Evolutionary conservation across 192 early-diverging fungal genomes (phyloP), one percentile per base, ranked within the genome.

Genomic region (Coemansia brasiliensis): DNA sequence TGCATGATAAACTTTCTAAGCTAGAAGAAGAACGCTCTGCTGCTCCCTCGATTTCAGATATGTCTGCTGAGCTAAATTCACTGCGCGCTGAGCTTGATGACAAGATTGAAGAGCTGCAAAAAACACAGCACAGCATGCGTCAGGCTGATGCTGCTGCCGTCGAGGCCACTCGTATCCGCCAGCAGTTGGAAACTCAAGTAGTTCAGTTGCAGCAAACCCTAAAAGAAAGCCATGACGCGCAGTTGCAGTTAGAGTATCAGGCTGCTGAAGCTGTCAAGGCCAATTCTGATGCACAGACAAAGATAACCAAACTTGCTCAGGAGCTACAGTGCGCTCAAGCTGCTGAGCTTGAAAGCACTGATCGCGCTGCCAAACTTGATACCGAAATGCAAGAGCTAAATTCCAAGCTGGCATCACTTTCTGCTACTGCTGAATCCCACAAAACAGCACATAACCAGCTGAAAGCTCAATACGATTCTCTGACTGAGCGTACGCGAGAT

Each of bases 401-500:
- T 3, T 20, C 49, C 17, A 22, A 39, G 8, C 46, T 61, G 5
- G 15, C 20, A 3, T 50, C 42, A 10, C 32, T 21, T 11, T n/a
- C 42, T 0, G 20, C 39, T 0, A 57, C 67, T 13, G 29, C 46
- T 20, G 15, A 46, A 16, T 25, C 21, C 11, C 16, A 67, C 1
- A 5, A 17, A 1, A 39, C 38, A 1, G 61, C 70, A 6, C 59
- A 55, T 41, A 49, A 57, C 9, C 27, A 20, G 12, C 55, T 76
- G 54, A 45, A 58, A 29, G 27, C 18, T 5, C 43, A 58, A 16
- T 51, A 59, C 27, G 56, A 55, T 5, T 16, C 42, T 12, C 42
- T 79, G 3, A 51, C 35, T 0, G 39, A 58, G 39, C 65, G 54
- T 1, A 35, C 69, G 1, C 56, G 42, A 16, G 35, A 57, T 5